Percentiles rank a stretch among this genome's conserved stretches.
Evolutionary conservation across 345 rosid genomes (phyloP).

Genomic region (Salix exigua): DNA sequence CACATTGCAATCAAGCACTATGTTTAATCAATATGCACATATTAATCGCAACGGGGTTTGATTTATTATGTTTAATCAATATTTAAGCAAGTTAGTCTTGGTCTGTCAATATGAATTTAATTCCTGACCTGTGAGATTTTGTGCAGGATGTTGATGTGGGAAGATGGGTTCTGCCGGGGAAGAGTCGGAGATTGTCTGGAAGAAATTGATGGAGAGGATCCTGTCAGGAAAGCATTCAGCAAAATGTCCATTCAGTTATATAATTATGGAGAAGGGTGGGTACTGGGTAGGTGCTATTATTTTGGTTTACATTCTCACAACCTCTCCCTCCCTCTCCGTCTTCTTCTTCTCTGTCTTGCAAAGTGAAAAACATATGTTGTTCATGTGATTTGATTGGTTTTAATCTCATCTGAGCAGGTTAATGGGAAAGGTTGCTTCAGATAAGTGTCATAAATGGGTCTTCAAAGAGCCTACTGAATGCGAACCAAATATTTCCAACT

Average conservation of each 20-base stretch:
- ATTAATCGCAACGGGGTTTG: conserved; percentile 11
- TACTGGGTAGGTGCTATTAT: conserved; percentile 81
- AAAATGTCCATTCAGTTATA: conserved; percentile 99
- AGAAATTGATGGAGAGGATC: conserved; percentile 87
- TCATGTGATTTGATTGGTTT: conserved; percentile 12
- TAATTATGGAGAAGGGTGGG: conserved; percentile 99
- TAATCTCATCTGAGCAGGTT: conserved; percentile 46
- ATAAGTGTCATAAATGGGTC: conserved; percentile 99
- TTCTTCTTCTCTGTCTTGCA: background rate
- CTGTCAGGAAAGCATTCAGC: conserved; percentile 97
- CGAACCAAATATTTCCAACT: conserved; percentile 89
- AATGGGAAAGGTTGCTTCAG: conserved; percentile 99
- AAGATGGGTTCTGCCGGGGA: conserved; percentile 95
- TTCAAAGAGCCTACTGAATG: conserved; percentile 94
- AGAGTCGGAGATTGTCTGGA: conserved; percentile 71
- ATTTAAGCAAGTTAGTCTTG: background rate
- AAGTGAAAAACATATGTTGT: background rate
- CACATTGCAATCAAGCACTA: background rate
- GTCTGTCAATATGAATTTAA: background rate
- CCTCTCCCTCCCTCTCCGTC: background rate
- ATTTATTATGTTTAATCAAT: background rate
- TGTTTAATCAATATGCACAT: background rate
- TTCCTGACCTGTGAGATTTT: background rate
- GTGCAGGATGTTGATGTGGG: conserved; percentile 99
- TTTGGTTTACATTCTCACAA: conserved; percentile 9